Percentiles rank a stretch among this genome's conserved stretches.
Evolutionary conservation across 1,284 basidiomycete genomes (phyloP).

Genomic region (Trichosporon sp.): DNA sequence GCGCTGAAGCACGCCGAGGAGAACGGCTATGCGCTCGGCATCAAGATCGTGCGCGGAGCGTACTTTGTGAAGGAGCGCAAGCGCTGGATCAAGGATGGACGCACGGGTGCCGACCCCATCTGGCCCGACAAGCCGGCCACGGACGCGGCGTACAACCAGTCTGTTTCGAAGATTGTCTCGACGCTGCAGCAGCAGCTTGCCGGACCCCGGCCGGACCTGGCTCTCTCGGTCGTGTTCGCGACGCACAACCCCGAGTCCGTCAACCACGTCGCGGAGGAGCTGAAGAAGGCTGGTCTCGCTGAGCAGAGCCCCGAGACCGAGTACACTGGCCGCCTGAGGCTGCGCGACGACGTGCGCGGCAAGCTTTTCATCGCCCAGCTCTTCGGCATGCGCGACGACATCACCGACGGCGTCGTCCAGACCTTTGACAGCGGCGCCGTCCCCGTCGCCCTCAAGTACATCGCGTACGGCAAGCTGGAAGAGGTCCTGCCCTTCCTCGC

Average conservation of each 20-base stretch:
- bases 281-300: slow-evolving; percentile 66
- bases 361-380: slow-evolving; percentile 78
- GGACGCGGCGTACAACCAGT: slow-evolving; percentile 75
- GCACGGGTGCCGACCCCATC: slow-evolving; percentile 56
- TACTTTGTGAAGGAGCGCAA: slow-evolving; percentile 76
- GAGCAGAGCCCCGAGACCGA: slow-evolving; percentile 6
- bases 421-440: slow-evolving; percentile 62
- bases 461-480: slow-evolving; percentile 78
- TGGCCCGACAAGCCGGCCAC: slow-evolving; percentile 65
- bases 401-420: slow-evolving; percentile 70
- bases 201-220: slow-evolving; percentile 55
- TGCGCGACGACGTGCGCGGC: slow-evolving; percentile 54
- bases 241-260: slow-evolving; percentile 80
- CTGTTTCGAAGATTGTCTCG: slow-evolving; percentile 66
- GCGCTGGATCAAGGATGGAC: slow-evolving; percentile 50
- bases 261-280: slow-evolving; percentile 64
- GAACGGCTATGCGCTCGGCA: slow-evolving; percentile 77
- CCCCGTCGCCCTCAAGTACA: slow-evolving; percentile 79
- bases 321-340: slow-evolving; percentile 14
- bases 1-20: slow-evolving; percentile 70
- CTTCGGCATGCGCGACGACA: slow-evolving; percentile 82
- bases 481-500: slow-evolving; percentile 77
- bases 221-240: slow-evolving; percentile 75
- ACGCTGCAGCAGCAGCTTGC: slow-evolving; percentile 55
- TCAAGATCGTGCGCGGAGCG: slow-evolving; percentile 93